Percentiles rank a stretch among this genome's conserved stretches.
phyloP scores from a whole-genome alignment of 345 rosid genomes.

The Carallia pectinifolia region DNA sequence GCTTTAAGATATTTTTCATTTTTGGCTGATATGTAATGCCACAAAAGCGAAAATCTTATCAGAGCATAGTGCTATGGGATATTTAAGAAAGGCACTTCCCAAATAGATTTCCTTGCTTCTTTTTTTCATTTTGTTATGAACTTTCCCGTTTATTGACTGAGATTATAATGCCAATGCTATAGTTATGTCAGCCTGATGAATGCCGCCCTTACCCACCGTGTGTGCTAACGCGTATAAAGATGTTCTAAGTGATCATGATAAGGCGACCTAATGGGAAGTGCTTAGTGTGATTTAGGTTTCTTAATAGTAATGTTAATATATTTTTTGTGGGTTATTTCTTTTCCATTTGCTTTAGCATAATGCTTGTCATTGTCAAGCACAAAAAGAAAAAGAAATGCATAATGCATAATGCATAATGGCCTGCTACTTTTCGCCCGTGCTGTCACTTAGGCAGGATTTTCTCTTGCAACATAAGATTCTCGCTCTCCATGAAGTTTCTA shows the following conservation, averaged over 20 bases:
- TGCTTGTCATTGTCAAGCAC: not conserved
- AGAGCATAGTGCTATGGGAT: not conserved
- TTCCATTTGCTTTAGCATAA: not conserved
- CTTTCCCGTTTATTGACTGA: too few relatives aligned
- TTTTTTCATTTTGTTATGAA: not conserved
- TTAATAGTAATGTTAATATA: too few relatives aligned
- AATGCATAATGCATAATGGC: not conserved
- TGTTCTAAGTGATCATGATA: not conserved
- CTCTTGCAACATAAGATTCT: not conserved
- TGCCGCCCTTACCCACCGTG: not conserved
- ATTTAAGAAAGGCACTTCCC: not conserved
- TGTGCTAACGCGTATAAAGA: not conserved
- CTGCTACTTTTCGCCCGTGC: not conserved
- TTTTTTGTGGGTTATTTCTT: not conserved
- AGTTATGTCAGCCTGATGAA: constrained; percentile 21
- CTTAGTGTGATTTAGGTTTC: too few relatives aligned
- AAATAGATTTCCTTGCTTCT: not conserved
- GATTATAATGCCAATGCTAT: not conserved
- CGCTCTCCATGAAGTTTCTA: not conserved
- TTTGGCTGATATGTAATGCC: too few relatives aligned
- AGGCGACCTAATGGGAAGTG: not conserved
- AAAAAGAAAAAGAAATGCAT: not conserved
- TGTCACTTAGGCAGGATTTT: not conserved
- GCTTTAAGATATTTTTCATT: too few relatives aligned
- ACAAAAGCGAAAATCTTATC: not conserved